Base-by-base conservation (phyloP, 345 rosid genomes). In the Cardiospermum halicacabum region DNA sequence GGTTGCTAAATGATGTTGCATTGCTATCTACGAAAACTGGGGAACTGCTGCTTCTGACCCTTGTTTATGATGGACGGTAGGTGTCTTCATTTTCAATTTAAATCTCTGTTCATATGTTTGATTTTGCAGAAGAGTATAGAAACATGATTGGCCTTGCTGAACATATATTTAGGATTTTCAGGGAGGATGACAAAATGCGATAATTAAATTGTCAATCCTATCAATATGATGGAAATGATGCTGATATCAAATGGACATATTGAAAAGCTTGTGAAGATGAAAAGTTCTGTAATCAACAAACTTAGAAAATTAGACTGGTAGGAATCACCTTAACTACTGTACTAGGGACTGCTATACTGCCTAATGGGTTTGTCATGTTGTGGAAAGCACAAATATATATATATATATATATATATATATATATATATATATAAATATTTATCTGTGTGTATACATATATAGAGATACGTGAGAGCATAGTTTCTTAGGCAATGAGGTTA, bases 21-120 rank as follows among this genome's bases (percentile, higher is more conserved):
- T 75, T 94, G 81, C 71, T 94, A 68, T 94, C 99, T 40, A 74
- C 97, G 39, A 91, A 94, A 77, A 78, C 86, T 47, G 97, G 97
- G 77, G 99, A 94, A 72, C 74, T 94, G 48, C 75, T 94, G 66
- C 83, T 94, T 42, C 78, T 94, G 76, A 84, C 88, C 56, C 91
- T 94, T 78, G 85, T 91, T 76, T 94, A 87, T 81, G 95, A 91
- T 75, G 97, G 99, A 62, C 85, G 97, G 99, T 91, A 71, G 64
- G 70, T 56, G 13, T 50, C 60, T 63, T 39, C 27, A 51, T 56
- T 53, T 7, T 18, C 25, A 22, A 21, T 55, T 24, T 37, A 12
- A 22, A 34, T 16, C 49, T 70, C 63, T 36, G 7, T 27, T 50
- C 28, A 1, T 48, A 39, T 60, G 11, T 54, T 47, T 22, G 40